phyloP scores from a whole-genome alignment of 2,329 filamentous ascomycete genomes.

The Aureobasidium sp. region DNA sequence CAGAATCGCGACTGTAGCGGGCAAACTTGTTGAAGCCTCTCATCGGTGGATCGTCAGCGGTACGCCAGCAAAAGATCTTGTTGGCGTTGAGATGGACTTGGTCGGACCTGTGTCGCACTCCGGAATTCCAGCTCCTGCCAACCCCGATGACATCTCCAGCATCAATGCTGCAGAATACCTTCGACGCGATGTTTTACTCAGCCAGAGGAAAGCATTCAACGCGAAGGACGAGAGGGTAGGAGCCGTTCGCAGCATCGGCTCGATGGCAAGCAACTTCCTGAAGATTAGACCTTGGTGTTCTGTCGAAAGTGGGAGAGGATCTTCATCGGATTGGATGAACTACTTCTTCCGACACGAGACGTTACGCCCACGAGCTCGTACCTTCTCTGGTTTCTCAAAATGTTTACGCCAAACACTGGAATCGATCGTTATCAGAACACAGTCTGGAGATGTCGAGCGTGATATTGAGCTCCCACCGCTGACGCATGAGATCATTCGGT shows the following conservation, averaged over 20 bases:
- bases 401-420: slow-evolving; percentile 64
- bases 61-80: slow-evolving; percentile 76
- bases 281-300: slow-evolving; percentile 68
- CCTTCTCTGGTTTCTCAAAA: slow-evolving; percentile 43
- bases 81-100: slow-evolving; percentile 60
- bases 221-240: slow-evolving; percentile 31
- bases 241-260: slow-evolving; percentile 52
- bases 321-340: slow-evolving; percentile 63
- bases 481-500: slow-evolving; percentile 58
- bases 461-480: slow-evolving; percentile 61
- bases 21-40: slow-evolving; percentile 49
- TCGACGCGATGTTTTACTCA: slow-evolving; percentile 23
- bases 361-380: slow-evolving; percentile 41
- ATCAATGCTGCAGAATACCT: not conserved
- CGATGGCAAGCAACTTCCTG: slow-evolving; percentile 60
- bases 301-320: slow-evolving; percentile 46
- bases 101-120: slow-evolving; percentile 23
- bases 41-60: slow-evolving; percentile 85
- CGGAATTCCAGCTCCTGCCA: not conserved
- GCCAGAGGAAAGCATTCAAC: slow-evolving; percentile 33
- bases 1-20: slow-evolving; percentile 45
- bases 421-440: slow-evolving; percentile 73
- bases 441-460: slow-evolving; percentile 56
- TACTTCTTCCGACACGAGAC: slow-evolving; percentile 52
- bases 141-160: not conserved